Evolutionary conservation across 768 basidiomycete genomes (phyloP), one percentile per base, ranked within the genome.

Genomic region (Gelatoporia subvermispora): DNA sequence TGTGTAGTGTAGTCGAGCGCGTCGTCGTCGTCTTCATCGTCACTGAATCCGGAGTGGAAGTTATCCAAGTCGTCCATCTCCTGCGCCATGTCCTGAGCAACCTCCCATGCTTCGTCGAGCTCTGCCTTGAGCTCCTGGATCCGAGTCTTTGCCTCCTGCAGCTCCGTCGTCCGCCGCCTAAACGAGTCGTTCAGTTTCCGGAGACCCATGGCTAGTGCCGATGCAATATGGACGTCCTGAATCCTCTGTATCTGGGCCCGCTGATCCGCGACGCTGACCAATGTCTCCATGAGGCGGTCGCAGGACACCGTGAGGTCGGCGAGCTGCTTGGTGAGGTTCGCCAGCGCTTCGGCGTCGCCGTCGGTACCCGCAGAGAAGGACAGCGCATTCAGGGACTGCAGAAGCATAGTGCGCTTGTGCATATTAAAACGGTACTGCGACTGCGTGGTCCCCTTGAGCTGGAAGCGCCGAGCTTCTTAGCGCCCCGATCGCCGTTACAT

Each of bases 161-260:
- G 71, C 22, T 90, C 85, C 1, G 70, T 60, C 0, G 75, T 80
- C 31, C 87, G 78, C 35, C 79, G 78, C 4, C 81, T 79, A 51
- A 86, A 88, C 44, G 84, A 84, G 40, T 75, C 76, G 60, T 91
- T 90, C 23, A 91, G 71, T 75, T 92, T 92, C 10, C 88, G 77
- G 43, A 92, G 62, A 1, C 85, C 88, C 54, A 92, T 77, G 0
- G 82, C 80, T 10, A 91, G 74, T 16, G 88, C 85, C n/a, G 85
- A 86, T 1, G 85, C 74, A 67, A 77, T 80, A 64, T 91, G 89
- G 34, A 73, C 66, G 48, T 88, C 82, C 9, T 80, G 71, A 35
- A 88, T 55, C 35, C 71, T 70, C 13, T 72, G 65, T 3, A 91
- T 75, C 63, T 90, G 87, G 0, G 74, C 67, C 24, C 81, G 71